These are phyloP conservation scores for Pezicula rhizophila DNA, from an alignment of 2,329 filamentous ascomycete species.

Conservation along the genomic window DNA sequence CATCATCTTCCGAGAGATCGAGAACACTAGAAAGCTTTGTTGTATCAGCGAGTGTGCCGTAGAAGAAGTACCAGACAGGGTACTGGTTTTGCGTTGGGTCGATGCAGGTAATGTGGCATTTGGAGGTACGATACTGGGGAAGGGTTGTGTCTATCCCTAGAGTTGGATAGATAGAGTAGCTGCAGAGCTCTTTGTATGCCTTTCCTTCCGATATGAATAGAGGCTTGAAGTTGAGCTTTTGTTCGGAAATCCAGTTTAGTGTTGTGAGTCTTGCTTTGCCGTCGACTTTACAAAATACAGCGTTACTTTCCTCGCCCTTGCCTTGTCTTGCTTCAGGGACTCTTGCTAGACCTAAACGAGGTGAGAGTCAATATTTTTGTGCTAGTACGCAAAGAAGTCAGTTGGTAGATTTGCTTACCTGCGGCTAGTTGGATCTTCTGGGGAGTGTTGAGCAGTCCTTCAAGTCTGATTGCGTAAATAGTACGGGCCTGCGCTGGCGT, in stretches of 20 bases:
- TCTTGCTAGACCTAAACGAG: conserved; percentile 2
- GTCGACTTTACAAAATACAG: conserved; percentile 20
- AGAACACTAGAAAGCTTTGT: conserved; percentile 27
- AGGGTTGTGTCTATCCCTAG: conserved; percentile 20
- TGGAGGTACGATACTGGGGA: conserved; percentile 18
- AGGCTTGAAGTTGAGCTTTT: conserved; percentile 17
- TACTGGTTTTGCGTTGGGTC: background rate
- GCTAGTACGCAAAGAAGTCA: no score
- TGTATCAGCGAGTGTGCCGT: conserved; percentile 30
- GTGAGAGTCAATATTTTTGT: no score
- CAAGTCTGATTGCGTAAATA: conserved; percentile 19
- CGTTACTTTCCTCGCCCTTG: conserved; percentile 11
- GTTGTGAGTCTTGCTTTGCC: conserved; percentile 6
- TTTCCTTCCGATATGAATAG: conserved; percentile 20
- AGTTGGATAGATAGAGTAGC: conserved; percentile 13
- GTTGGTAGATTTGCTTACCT: no score
- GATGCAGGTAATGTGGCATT: conserved; percentile 2
- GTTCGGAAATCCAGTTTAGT: conserved; percentile 11
- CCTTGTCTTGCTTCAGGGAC: conserved; percentile 11
- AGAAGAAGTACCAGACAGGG: conserved; percentile 36
- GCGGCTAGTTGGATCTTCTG: conserved; percentile 16
- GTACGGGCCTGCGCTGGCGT: conserved; percentile 1
- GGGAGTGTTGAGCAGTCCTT: conserved; percentile 12
- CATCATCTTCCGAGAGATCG: conserved; percentile 13
- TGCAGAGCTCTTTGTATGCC: conserved; percentile 21